Conservation (phyloP, 2,329 filamentous ascomycete species). For the Hirsutella rhossiliensis region DNA sequence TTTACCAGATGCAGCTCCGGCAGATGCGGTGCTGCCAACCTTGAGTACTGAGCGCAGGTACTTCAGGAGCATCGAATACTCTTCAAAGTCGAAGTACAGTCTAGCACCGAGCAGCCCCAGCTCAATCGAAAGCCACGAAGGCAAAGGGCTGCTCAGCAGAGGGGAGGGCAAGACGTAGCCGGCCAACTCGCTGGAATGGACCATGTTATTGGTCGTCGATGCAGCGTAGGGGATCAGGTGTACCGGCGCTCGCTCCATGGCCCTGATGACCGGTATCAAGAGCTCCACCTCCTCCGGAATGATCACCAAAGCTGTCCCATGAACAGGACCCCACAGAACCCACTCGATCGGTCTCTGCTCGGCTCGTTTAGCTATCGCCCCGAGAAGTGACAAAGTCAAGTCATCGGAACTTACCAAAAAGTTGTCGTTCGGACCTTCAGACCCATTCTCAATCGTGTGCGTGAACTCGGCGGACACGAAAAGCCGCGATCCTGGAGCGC, state of each 20-base stretch:
- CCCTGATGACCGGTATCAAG: constrained; percentile 32
- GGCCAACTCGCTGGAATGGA: constrained; percentile 39
- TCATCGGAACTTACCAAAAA: constrained; percentile 3
- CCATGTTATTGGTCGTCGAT: constrained; percentile 47
- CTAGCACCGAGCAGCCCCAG: constrained; percentile 48
- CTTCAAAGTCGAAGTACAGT: constrained; percentile 43
- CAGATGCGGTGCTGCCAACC: not conserved
- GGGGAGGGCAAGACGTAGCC: constrained; percentile 41
- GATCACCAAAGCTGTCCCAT: constrained; percentile 40
- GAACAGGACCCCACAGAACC: constrained; percentile 42
- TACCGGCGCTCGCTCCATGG: constrained; percentile 9
- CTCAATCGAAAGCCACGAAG: constrained; percentile 42
- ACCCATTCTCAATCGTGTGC: constrained; percentile 2
- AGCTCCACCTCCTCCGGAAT: constrained; percentile 51
- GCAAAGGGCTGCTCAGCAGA: constrained; percentile 25
- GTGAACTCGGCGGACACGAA: constrained; percentile 21
- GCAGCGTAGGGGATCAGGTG: constrained; percentile 46
- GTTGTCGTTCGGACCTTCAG: constrained; percentile 1
- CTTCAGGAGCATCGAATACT: constrained; percentile 23
- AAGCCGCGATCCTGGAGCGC: constrained; percentile 8
- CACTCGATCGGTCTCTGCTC: constrained; percentile 41
- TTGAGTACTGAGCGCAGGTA: not conserved
- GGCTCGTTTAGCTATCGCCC: not conserved
- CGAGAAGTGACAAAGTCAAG: not conserved
- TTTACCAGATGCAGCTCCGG: no score